Base-by-base conservation (phyloP, 176 grass and related monocot genomes). In the Cymbopogon citratus region DNA sequence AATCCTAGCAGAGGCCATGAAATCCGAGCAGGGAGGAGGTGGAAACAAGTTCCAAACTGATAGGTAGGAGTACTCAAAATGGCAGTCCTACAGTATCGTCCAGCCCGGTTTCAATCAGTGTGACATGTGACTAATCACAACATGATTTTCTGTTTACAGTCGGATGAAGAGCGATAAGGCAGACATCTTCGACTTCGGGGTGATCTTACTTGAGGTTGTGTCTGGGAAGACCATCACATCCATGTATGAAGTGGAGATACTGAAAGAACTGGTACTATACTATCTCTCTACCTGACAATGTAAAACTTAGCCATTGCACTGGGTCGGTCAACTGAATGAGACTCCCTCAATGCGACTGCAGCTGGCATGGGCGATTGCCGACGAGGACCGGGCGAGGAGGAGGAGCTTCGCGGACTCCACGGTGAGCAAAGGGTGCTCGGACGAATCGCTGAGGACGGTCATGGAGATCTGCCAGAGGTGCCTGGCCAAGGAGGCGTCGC, bases 401-500 rank as follows among this genome's bases (percentile, higher is more conserved):
- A 90, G 89, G 56, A 85, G 87, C 77, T 85, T 99, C 15, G 87
- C 80, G 10, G 96, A 95, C 74, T 87, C 87, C 2, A 83, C 27
- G 0, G 85, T 95, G 69, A 91, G 72, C 67, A 93, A 92, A 68
- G 87, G 69, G 0, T 93, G 89, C 74, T 93, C 85, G 1, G 91
- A 99, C 5, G 91, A 99, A 51, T 99, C 93, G 4, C 64, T 99
- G 63, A 95, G 82, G 60, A 99, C 96, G 0, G 89, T 95, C 8
- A 90, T 93, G 85, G 91, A 92, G 85, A 95, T 95, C 73, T 99
- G 96, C 77, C 84, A 90, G 72, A 80, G 96, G 69, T 99, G 92
- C 68, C 85, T 95, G 8, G 87, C 89, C 33, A 99, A 93, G 89
- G 96, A 99, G 60, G 83, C 87, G 12, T 28, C 38, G 34, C 92